Evolutionary conservation across 2,329 filamentous ascomycete genomes (phyloP).

Genomic region (Didymella pinodella): DNA sequence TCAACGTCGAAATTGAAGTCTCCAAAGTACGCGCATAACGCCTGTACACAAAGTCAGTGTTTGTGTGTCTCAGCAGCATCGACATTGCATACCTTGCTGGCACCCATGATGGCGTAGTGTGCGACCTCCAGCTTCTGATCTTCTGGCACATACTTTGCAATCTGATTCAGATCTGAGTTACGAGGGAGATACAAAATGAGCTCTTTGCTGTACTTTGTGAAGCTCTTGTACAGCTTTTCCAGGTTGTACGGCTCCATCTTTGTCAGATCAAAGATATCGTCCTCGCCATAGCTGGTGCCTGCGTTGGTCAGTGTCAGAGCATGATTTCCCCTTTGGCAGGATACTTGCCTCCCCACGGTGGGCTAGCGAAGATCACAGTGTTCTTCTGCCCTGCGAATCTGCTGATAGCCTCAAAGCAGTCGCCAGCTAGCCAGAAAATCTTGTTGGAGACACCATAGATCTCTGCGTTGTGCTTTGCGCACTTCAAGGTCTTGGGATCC

Average conservation of each 20-base stretch:
- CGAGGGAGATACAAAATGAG: constrained; percentile 84
- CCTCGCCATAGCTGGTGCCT: constrained; percentile 69
- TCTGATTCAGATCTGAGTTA: constrained; percentile 50
- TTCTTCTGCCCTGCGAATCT: constrained; percentile 60
- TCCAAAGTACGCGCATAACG: constrained; percentile 67
- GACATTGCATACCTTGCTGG: constrained; percentile 73
- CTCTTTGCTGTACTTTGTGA: constrained; percentile 55
- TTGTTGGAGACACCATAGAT: constrained; percentile 80
- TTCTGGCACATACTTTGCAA: constrained; percentile 45
- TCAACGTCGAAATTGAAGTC: constrained; percentile 54
- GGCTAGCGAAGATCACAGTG: constrained; percentile 73
- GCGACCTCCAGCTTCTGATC: constrained; percentile 49
- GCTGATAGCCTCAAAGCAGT: constrained; percentile 79
- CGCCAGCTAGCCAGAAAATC: constrained; percentile 86
- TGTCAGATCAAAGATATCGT: constrained; percentile 80
- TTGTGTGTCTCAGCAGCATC: too few species aligned
- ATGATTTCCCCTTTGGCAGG: not conserved
- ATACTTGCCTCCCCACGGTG: constrained; percentile 73
- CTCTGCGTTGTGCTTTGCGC: constrained; percentile 89
- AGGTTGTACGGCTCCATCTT: constrained; percentile 89
- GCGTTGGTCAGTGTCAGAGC: constrained; percentile 16
- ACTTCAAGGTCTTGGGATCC: constrained; percentile 79
- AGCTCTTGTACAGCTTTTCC: constrained; percentile 52
- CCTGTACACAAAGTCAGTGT: constrained; percentile 46
- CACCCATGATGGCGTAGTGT: constrained; percentile 91